Evolutionary conservation across 305 asterid genomes (phyloP).

Genomic region (Fraxinus sp.): DNA sequence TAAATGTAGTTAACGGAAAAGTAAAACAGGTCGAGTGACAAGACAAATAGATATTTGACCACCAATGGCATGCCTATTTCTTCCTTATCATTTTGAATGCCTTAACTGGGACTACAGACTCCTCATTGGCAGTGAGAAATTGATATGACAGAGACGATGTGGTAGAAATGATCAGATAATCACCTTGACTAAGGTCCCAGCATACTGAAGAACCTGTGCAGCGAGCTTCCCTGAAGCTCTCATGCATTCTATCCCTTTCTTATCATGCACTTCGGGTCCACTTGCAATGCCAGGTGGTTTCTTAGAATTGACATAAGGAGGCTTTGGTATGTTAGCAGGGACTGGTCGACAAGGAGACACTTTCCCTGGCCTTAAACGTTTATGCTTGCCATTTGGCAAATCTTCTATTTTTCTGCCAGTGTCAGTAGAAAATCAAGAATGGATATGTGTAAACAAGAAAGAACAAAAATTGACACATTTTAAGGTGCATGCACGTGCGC

Average conservation of each 20-base stretch:
- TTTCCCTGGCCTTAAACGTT: conserved; percentile 78
- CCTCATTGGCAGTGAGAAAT: conserved; percentile 11
- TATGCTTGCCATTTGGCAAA: conserved; percentile 42
- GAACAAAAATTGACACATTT: not conserved
- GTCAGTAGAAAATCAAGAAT: conserved; percentile 21
- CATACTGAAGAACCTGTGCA: conserved; percentile 91
- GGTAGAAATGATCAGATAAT: conserved; percentile 15
- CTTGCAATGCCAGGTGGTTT: conserved; percentile 75
- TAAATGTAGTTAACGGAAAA: conserved; percentile 1
- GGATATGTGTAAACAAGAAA: not conserved
- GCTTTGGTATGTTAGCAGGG: conserved; percentile 70
- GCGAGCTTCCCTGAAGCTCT: conserved; percentile 97
- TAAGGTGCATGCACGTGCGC: not conserved
- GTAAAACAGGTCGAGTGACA: not conserved
- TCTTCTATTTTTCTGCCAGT: conserved; percentile 55
- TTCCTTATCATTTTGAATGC: conserved; percentile 7
- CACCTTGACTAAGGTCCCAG: conserved; percentile 96
- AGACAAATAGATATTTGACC: not conserved
- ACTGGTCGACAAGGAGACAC: conserved; percentile 77
- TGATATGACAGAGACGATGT: conserved; percentile 4
- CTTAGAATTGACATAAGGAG: conserved; percentile 76
- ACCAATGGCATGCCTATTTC: conserved; percentile 1
- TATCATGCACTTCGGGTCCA: conserved; percentile 74
- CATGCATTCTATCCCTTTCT: conserved; percentile 85
- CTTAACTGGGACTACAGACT: conserved; percentile 23